phyloP scores from a whole-genome alignment of 1,139 yeast genomes.

The Suhomyces bokatorum region DNA sequence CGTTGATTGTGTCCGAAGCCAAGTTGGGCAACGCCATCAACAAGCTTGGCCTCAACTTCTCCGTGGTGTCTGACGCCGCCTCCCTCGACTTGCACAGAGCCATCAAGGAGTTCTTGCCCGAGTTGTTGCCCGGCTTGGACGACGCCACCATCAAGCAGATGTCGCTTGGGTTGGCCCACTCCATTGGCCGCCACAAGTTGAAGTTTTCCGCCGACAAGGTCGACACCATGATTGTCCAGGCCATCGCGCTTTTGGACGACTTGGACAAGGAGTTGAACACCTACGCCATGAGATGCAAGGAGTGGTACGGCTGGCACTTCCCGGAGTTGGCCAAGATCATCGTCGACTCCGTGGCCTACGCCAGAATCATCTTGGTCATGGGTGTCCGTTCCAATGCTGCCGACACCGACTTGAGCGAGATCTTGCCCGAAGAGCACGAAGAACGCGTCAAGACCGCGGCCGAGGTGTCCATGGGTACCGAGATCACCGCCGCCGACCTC shows the following conservation, averaged over 20 bases:
- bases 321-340: constrained; percentile 98
- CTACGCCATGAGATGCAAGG: constrained; percentile 96
- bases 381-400: constrained; percentile 91
- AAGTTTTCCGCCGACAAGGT: constrained; percentile 97
- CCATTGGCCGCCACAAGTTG: constrained; percentile 95
- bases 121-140: constrained; percentile 87
- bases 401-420: constrained; percentile 85
- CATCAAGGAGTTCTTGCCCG: constrained; percentile 90
- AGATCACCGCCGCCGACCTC: constrained; percentile 85
- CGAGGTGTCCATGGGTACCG: constrained; percentile 98
- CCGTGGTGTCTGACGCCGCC: constrained; percentile 92
- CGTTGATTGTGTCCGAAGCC: constrained; percentile 90
- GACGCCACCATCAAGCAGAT: constrained; percentile 85
- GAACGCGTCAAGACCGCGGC: constrained; percentile 88
- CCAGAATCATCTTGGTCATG: constrained; percentile 89
- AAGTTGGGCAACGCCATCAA: constrained; percentile 95
- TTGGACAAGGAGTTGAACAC: constrained; percentile 97
- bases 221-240: constrained; percentile 98
- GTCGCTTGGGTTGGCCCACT: constrained; percentile 97
- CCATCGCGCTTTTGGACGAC: constrained; percentile 94
- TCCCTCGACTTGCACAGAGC: constrained; percentile 94
- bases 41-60: constrained; percentile 85
- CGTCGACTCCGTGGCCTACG: constrained; percentile 91
- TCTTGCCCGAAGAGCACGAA: constrained; percentile 90
- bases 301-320: constrained; percentile 99